Evolutionary conservation across 345 rosid genomes (phyloP).

Genomic region (Noccaea caerulescens): DNA sequence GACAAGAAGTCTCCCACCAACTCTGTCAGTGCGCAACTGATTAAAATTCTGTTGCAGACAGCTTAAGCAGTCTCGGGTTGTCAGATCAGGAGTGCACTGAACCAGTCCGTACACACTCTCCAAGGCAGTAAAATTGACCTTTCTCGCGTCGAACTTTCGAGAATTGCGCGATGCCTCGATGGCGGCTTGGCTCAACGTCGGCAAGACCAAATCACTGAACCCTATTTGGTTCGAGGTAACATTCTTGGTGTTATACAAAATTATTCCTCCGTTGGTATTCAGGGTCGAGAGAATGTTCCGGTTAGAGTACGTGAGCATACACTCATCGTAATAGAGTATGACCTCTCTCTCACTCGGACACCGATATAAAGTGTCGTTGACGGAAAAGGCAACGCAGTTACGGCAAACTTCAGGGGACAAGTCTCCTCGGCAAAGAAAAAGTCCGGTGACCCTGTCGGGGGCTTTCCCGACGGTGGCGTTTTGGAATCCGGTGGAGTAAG

Average conservation of each 20-base stretch:
- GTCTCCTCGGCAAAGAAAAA: conserved; percentile 48
- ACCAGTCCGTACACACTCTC: conserved; percentile 40
- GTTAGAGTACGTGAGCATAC: conserved; percentile 45
- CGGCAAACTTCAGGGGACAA: conserved; percentile 23
- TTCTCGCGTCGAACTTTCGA: conserved; percentile 36
- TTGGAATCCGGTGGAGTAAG: conserved; percentile 38
- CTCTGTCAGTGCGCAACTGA: not conserved
- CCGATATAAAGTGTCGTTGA: not conserved
- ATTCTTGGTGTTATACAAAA: not conserved
- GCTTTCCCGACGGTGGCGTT: conserved; percentile 42
- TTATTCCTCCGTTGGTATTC: not conserved
- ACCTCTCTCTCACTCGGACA: conserved; percentile 41
- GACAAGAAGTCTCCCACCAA: conserved; percentile 35
- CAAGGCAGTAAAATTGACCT: not conserved
- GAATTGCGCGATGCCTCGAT: not conserved
- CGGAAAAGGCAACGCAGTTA: conserved; percentile 37
- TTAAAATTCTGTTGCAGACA: conserved; percentile 32
- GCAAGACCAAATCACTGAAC: not conserved
- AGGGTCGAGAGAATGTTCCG: not conserved
- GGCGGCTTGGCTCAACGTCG: conserved; percentile 8
- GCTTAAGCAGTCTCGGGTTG: not conserved
- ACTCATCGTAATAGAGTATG: conserved; percentile 41
- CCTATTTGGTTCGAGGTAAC: not conserved
- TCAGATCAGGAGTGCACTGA: conserved; percentile 57
- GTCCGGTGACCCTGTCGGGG: conserved; percentile 34